Evolutionary conservation across 2,329 filamentous ascomycete genomes (phyloP).

Genomic region (Arthrobotrys entomopaga): DNA sequence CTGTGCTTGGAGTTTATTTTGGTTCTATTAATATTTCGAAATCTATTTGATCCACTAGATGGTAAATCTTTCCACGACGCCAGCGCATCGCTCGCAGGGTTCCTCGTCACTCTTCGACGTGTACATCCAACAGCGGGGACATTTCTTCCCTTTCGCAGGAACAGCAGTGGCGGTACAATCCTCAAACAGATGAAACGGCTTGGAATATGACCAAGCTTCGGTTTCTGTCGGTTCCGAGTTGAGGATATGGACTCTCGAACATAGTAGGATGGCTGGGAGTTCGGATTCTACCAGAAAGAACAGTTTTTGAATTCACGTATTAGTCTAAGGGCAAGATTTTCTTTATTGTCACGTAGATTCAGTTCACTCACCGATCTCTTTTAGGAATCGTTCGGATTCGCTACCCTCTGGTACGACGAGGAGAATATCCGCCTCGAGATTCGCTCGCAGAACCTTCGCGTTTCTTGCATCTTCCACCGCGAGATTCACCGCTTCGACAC

Average conservation of each 20-base stretch:
- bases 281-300: slow-evolving; percentile 57
- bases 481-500: slow-evolving; percentile 76
- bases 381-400: slow-evolving; percentile 61
- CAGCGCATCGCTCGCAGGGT: slow-evolving; percentile 78
- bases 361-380: slow-evolving; percentile 62
- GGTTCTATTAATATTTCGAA: background rate
- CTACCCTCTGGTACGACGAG: slow-evolving; percentile 65
- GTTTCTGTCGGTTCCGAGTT: slow-evolving; percentile 57
- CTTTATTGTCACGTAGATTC: slow-evolving; percentile 57
- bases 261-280: slow-evolving; percentile 57
- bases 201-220: slow-evolving; percentile 63
- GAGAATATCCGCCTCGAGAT: slow-evolving; percentile 77
- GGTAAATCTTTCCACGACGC: slow-evolving; percentile 66
- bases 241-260: slow-evolving; percentile 60
- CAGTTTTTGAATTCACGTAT: slow-evolving; percentile 55
- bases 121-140: slow-evolving; percentile 88
- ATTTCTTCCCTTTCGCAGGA: slow-evolving; percentile 73
- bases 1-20: no score
- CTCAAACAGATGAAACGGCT: slow-evolving; percentile 58
- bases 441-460: slow-evolving; percentile 66
- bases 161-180: slow-evolving; percentile 59
- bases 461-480: slow-evolving; percentile 78
- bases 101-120: slow-evolving; percentile 73
- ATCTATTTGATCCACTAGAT: slow-evolving; percentile 15
- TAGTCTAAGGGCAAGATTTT: slow-evolving; percentile 37